Conservation (phyloP, 306 rosid genomes). For the Glycine tomentella region DNA sequence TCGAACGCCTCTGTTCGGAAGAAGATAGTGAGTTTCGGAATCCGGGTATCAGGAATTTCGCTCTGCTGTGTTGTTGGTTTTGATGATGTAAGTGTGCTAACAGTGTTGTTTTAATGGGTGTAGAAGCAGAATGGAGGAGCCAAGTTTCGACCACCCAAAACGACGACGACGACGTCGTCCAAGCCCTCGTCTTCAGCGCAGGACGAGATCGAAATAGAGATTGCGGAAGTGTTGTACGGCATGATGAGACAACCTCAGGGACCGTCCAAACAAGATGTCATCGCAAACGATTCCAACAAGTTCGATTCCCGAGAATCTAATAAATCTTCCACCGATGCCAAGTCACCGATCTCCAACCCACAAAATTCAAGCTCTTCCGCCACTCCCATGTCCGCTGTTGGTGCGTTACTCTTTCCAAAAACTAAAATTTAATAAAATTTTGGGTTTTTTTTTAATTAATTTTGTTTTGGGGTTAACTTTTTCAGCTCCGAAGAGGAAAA, state of each 20-base stretch:
- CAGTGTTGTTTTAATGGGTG: conserved; percentile 44
- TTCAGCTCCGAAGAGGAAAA: conserved; percentile 92
- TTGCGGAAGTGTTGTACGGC: conserved; percentile 92
- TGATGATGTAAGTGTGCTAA: conserved; percentile 44
- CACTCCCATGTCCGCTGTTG: conserved; percentile 65
- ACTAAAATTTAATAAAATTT: conserved; percentile 10
- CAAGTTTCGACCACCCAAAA: conserved; percentile 74
- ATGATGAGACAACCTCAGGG: conserved; percentile 94
- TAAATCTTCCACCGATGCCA: conserved; percentile 65
- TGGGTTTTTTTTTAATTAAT: background rate
- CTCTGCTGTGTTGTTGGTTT: background rate
- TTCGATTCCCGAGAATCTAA: conserved; percentile 52
- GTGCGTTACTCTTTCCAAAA: conserved; percentile 55
- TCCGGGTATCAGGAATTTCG: background rate
- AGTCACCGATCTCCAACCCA: conserved; percentile 85
- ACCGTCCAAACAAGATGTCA: conserved; percentile 72
- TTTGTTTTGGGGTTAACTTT: background rate
- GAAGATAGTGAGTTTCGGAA: conserved; percentile 74
- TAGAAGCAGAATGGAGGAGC: conserved; percentile 87
- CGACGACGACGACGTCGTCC: conserved; percentile 59
- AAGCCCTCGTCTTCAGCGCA: conserved; percentile 71
- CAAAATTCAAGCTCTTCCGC: conserved; percentile 68
- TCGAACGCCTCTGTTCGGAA: conserved; percentile 76
- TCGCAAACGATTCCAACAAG: conserved; percentile 61
- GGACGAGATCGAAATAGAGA: conserved; percentile 96